Evolutionary conservation across 345 rosid species (phyloP), one percentile per base, ranked within the genome.

Genomic region (Salix dunnii): DNA sequence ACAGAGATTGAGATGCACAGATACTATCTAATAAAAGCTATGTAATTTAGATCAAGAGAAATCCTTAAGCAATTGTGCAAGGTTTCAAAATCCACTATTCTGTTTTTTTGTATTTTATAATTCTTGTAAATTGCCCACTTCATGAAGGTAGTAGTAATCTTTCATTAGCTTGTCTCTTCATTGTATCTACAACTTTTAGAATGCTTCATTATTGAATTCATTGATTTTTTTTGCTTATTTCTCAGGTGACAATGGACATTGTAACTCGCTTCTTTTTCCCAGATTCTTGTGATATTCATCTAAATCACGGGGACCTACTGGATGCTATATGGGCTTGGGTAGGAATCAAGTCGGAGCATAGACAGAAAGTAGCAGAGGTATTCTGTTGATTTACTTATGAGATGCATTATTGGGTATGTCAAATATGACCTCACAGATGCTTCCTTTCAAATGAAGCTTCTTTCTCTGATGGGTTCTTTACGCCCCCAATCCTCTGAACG

Each of bases 291-390:
- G 88, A 88, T 82, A 91, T 95, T 86, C 97, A 90, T 90, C 82
- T 95, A 83, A 93, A 95, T 82, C 99, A 95, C 73, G 97, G 97
- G 85, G 88, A 89, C 74, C 84, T 95, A 79, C 87, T 95, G 43
- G 92, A 93, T 77, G 95, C 97, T 55, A 93, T 93, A 77, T 95
- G 99, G 99, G 87, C 92, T 43, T 95, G 99, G 97, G 88, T 86
- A 69, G 99, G 99, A 87, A 88, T 95, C 77, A 93, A 84, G 78
- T 89, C 89, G 65, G 97, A 92, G 80, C 93, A 90, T 72, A 89
- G 96, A 72, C 88, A 78, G 64, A 93, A 91, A 90, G 97, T 91
- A 49, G 99, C 97, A 66, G 99, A 95, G 99, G 99, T 91, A 83
- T 73, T 62, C 71, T 58, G 11, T 78, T 65, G 51, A 70, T 68